Evolutionary conservation across 1,284 basidiomycete species (phyloP).

Genomic region (Phellinidium pouzarii): DNA sequence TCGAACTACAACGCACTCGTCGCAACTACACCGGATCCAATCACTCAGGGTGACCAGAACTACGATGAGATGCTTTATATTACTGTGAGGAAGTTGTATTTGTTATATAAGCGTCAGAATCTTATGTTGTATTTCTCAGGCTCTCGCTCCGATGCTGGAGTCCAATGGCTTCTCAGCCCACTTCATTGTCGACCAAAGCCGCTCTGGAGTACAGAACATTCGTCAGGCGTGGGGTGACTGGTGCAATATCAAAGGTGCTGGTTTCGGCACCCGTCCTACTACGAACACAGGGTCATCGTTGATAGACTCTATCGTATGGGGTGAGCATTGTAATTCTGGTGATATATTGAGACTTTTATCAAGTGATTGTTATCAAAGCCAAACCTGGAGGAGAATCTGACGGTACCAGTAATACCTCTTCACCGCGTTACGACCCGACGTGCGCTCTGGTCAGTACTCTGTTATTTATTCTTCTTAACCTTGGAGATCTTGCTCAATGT

Average conservation of each 20-base stretch:
- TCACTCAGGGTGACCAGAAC: conserved; percentile 51
- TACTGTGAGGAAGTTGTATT: conserved; percentile 31
- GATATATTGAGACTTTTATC: background rate
- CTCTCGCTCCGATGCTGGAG: conserved; percentile 42
- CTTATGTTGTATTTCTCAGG: conserved; percentile 25
- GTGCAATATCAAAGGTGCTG: conserved; percentile 59
- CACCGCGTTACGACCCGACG: conserved; percentile 51
- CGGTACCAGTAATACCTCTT: conserved; percentile 52
- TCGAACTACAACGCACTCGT: conserved; percentile 58
- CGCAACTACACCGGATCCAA: conserved; percentile 48
- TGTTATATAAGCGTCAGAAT: background rate
- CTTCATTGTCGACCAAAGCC: conserved; percentile 61
- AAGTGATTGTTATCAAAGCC: conserved; percentile 23
- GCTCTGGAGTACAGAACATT: conserved; percentile 55
- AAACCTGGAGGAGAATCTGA: conserved; percentile 66
- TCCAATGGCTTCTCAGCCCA: conserved; percentile 47
- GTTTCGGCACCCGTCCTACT: conserved; percentile 56
- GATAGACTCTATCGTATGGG: conserved; percentile 61
- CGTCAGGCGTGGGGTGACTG: conserved; percentile 47
- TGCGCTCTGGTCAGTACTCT: conserved; percentile 39
- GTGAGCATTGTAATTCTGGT: background rate
- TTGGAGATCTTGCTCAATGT: conserved; percentile 3
- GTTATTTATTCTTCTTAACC: background rate
- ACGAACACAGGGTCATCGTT: conserved; percentile 45
- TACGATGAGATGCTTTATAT: conserved; percentile 60